Base-by-base conservation (phyloP, 164 flowering plant genomes). In the Liquidambar formosana region DNA sequence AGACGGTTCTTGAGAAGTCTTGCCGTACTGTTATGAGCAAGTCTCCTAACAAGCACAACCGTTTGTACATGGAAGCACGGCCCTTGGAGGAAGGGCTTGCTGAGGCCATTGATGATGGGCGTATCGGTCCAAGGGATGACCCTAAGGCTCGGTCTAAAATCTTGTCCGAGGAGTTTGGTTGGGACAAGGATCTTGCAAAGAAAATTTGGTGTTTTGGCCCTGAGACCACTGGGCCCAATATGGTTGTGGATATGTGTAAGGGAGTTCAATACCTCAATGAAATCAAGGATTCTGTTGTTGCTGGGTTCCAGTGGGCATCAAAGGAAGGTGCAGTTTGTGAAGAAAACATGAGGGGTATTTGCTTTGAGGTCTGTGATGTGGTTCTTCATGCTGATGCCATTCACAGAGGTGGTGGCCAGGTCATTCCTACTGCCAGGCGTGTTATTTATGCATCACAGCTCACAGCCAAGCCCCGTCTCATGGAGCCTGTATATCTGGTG, bases 231-330 rank as follows among this genome's bases (percentile, higher is more conserved):
- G 88, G 88, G 4, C 86, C 88, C 10, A 85, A 85, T 74, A 79
- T 85, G 87, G 86, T 85, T 10, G 89, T 85, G 18, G 86, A 85
- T 68, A 81, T 83, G 89, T 81, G 86, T 71, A 85, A 85, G 78
- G 89, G 86, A 71, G 89, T 85, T 14, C 86, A 83, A 74, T 83
- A 85, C 76, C 71, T 83, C 15, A 83, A 83, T 62, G 88, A 85
- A 81, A 85, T 85, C 26, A 85, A 85, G 79, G 88, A 85, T 49
- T 83, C 86, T 23, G 86, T 85, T 19, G 83, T 83, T n/a, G 82
- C 86, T 48, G 88, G 86, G 16, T 84, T 84, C 78, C 87, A 84
- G 67, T 82, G 85, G 85, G 85, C 88, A 0, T 82, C 88, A 1
- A 84, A 82, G 65, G 88, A 82, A 77, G 88, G 88, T 63, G 76